Conservation (phyloP, 352 stramenopile species). For the Phytophthora ramorum region DNA sequence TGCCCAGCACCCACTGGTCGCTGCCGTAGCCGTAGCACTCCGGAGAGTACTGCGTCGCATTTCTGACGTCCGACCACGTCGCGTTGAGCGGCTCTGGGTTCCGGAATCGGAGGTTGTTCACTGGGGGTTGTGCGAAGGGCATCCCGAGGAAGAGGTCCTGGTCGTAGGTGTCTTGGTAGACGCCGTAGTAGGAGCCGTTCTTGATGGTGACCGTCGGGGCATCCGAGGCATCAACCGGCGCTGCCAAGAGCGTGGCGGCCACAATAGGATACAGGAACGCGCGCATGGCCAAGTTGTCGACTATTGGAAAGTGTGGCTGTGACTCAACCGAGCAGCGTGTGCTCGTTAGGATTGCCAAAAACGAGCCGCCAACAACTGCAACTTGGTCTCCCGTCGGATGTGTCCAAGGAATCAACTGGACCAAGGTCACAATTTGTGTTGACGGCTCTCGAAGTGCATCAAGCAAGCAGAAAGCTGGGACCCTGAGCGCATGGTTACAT, state of each 20-base stretch:
- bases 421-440: background rate
- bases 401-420: slow-evolving; percentile 4
- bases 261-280: background rate
- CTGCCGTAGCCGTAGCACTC: slow-evolving; percentile 46
- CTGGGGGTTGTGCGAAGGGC: slow-evolving; percentile 39
- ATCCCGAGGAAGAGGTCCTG: slow-evolving; percentile 45
- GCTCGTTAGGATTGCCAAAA: slow-evolving; percentile 6
- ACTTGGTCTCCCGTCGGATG: slow-evolving; percentile 11
- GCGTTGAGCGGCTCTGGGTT: slow-evolving; percentile 28
- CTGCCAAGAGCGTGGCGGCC: background rate
- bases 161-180: slow-evolving; percentile 29
- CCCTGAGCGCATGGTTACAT: background rate
- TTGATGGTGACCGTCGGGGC: slow-evolving; percentile 27
- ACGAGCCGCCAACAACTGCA: slow-evolving; percentile 9
- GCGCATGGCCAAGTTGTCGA: slow-evolving; percentile 9
- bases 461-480: background rate
- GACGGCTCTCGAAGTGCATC: background rate
- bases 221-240: slow-evolving; percentile 1
- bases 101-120: slow-evolving; percentile 30
- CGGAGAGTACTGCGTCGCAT: slow-evolving; percentile 47
- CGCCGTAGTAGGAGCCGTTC: slow-evolving; percentile 40
- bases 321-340: background rate
- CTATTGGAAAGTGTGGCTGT: slow-evolving; percentile 7
- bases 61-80: slow-evolving; percentile 27
- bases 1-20: slow-evolving; percentile 27